Evolutionary conservation across 2,329 filamentous ascomycete species (phyloP).

Genomic region (Annulohypoxylon truncatum): DNA sequence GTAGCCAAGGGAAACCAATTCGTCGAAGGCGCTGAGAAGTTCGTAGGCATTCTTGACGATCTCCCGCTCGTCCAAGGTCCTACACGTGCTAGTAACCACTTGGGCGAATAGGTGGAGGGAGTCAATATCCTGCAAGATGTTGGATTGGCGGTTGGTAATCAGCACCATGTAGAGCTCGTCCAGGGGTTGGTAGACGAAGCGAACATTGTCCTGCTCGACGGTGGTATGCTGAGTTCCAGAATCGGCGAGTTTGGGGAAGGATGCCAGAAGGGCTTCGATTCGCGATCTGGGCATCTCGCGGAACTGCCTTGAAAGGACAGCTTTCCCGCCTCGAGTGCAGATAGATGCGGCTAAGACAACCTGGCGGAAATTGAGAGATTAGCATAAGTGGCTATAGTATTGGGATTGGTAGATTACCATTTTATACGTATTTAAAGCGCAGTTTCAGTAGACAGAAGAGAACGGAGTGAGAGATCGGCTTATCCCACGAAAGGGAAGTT

Average conservation of each 20-base stretch:
- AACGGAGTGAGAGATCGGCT: conserved; percentile 2
- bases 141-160: conserved; percentile 99
- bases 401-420: conserved; percentile 42
- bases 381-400: neutral
- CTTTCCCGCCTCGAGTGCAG: conserved; percentile 97
- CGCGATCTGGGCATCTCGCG: conserved; percentile 96
- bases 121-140: conserved; percentile 99
- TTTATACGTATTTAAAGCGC: conserved; percentile 14
- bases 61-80: conserved; percentile 93
- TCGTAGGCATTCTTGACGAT: conserved; percentile 96
- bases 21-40: conserved; percentile 94
- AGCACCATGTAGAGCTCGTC: conserved; percentile 99
- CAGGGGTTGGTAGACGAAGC: conserved; percentile 98
- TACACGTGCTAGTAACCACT: conserved; percentile 96
- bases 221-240: conserved; percentile 97
- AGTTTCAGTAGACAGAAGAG: neutral
- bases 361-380: conserved; percentile 59
- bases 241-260: conserved; percentile 97
- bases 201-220: conserved; percentile 98
- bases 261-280: conserved; percentile 95
- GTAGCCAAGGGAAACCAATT: conserved; percentile 95
- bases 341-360: conserved; percentile 99
- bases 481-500: conserved; percentile 15
- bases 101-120: conserved; percentile 97
- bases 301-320: conserved; percentile 97